Conservation (phyloP, 2,329 filamentous ascomycete species). For the Clathrospora elynae region DNA sequence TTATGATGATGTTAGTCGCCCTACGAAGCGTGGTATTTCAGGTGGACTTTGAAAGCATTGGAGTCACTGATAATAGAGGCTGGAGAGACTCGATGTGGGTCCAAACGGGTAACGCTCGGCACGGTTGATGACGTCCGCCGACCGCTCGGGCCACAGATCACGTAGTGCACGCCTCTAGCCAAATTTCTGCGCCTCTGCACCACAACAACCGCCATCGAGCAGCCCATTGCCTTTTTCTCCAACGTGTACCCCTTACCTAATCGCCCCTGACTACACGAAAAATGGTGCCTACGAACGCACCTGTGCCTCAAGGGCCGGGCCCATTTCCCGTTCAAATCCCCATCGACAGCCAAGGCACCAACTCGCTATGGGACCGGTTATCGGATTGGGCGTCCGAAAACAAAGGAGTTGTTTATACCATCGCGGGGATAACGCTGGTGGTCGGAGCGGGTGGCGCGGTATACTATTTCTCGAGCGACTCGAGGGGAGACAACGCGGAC, state of each 20-base stretch:
- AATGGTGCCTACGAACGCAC: constrained; percentile 41
- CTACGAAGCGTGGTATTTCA: no score
- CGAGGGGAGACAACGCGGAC: constrained; percentile 48
- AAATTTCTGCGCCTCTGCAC: constrained; percentile 22
- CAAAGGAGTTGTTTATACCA: constrained; percentile 93
- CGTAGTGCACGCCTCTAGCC: constrained; percentile 16
- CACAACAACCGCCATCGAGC: constrained; percentile 27
- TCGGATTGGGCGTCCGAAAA: constrained; percentile 93
- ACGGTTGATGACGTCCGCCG: constrained; percentile 21
- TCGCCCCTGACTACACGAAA: constrained; percentile 10
- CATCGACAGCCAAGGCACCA: constrained; percentile 55
- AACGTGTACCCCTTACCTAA: constrained; percentile 7
- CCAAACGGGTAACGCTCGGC: constrained; percentile 5
- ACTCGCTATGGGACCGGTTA: constrained; percentile 85
- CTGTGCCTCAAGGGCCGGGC: constrained; percentile 40
- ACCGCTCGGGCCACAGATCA: constrained; percentile 19
- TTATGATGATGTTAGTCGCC: no score
- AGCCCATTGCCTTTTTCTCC: constrained; percentile 4
- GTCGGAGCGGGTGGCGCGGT: constrained; percentile 89
- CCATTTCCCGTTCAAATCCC: constrained; percentile 47
- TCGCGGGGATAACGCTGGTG: constrained; percentile 90
- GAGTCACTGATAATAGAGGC: no score
- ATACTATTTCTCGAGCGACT: constrained; percentile 75
- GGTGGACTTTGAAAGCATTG: no score
- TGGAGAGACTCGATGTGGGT: background rate